Base-by-base conservation (phyloP, 768 basidiomycete genomes). In the Boletus rubescentipes region DNA sequence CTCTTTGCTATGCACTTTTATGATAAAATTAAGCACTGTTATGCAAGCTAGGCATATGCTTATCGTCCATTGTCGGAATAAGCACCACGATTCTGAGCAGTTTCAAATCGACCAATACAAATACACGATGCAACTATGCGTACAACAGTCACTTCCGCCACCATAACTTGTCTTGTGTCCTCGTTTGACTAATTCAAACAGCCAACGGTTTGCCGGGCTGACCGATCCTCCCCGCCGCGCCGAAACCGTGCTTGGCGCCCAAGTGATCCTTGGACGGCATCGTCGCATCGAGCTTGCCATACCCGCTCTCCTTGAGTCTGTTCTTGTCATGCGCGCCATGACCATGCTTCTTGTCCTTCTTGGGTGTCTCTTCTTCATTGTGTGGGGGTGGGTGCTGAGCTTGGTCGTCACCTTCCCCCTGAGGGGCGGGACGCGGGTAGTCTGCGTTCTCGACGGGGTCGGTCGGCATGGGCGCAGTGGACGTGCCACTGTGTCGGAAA, bases 371-470 rank as follows among this genome's bases (percentile, higher is more conserved):
- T 54, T 83, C 79, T 46, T 82, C 76, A 43, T 77, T 72, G 36
- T 74, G 74, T 1, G 70, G 74, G 32, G 71, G 75, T 9, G 64
- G 61, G 14, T 73, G 69, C 5, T 40, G 30, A 9, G 31, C 35
- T 30, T 51, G 64, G 1, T 72, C 72, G 1, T 75, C 72, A 6
- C 66, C 63, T 5, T 74, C 72, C 23, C 66, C 67, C 7, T 75
- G 74, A 38, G 70, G 44, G n/a, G 74, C 73, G 12, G 83, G 84
- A 29, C 84, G 75, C 9, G 84, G 84, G 56, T 85, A 85, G 63
- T 80, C 77, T 18, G 66, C 53, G 21, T 62, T 52, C 37, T 68
- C 74, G 16, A 66, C 57, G 46, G 51, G 32, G 37, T 51, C 15
- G 0, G 63, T 43, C 30, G 65, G 58, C 5, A 46, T 38, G 7